Evolutionary conservation across 345 rosid species (phyloP).

Genomic region (Physaria fendleri): DNA sequence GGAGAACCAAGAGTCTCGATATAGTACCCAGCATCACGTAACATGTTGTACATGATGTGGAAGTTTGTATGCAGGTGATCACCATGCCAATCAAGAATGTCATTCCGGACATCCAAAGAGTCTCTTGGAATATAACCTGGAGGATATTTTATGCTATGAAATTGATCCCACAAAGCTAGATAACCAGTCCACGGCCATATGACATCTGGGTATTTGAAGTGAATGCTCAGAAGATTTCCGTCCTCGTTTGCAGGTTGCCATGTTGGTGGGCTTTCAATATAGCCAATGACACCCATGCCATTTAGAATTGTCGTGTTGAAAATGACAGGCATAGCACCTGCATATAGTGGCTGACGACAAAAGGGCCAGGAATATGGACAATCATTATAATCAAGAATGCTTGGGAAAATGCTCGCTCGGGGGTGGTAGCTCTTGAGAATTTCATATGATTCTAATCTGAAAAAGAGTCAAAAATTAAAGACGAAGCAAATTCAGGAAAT

Average conservation of each 20-base stretch:
- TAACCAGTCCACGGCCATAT: constrained; percentile 99
- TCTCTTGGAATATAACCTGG: constrained; percentile 99
- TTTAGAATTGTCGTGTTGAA: constrained; percentile 86
- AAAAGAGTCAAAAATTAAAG: constrained; percentile 35
- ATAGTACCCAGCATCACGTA: constrained; percentile 86
- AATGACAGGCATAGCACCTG: constrained; percentile 94
- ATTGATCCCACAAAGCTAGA: constrained; percentile 97
- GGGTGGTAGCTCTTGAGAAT: constrained; percentile 84
- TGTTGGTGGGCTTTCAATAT: constrained; percentile 67
- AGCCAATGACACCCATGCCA: constrained; percentile 96
- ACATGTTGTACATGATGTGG: constrained; percentile 90
- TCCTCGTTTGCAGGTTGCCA: constrained; percentile 91
- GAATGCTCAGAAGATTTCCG: constrained; percentile 81
- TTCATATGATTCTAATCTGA: constrained; percentile 97
- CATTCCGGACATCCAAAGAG: constrained; percentile 95
- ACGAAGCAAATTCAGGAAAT: not conserved
- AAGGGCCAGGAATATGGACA: constrained; percentile 99
- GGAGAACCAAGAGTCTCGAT: constrained; percentile 98
- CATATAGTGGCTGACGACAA: constrained; percentile 92
- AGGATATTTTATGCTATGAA: constrained; percentile 94
- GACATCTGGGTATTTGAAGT: constrained; percentile 70
- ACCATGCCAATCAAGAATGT: constrained; percentile 99
- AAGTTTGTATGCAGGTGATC: constrained; percentile 98
- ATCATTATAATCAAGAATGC: constrained; percentile 71
- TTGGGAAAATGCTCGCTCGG: constrained; percentile 93